A percentile compares a stretch with the other conserved stretches of the same genome.
These are phyloP conservation scores for Colletotrichum australisinense DNA, from an alignment of 2,329 filamentous ascomycete species.

Conservation along the genomic window DNA sequence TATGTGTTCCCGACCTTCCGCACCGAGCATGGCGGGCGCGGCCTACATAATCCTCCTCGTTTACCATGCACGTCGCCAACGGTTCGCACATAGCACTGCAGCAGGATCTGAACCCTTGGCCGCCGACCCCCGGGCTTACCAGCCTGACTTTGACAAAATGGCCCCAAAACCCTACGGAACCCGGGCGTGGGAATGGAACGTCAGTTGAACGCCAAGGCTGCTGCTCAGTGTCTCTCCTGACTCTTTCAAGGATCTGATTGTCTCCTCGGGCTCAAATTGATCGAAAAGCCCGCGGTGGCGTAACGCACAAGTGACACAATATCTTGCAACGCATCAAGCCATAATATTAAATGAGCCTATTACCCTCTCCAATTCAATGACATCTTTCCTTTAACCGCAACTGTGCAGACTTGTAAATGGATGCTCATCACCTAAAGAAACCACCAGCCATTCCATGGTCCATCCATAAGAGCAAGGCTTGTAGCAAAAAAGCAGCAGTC, in stretches of 20 bases:
- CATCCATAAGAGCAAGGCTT: too few relatives aligned
- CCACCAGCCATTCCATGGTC: too few relatives aligned
- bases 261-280: not conserved
- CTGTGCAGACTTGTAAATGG: too few relatives aligned
- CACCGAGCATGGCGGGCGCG: constrained; percentile 3
- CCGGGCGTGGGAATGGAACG: not conserved
- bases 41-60: not conserved
- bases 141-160: not conserved
- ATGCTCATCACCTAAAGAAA: too few relatives aligned
- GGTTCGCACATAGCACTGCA: not conserved
- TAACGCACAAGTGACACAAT: not conserved
- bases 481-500: too few relatives aligned
- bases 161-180: not conserved
- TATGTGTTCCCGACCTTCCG: not conserved
- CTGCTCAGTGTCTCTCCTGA: not conserved
- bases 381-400: too few relatives aligned
- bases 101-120: not conserved
- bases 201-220: not conserved
- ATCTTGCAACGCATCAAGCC: too few relatives aligned
- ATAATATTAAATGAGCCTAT: too few relatives aligned
- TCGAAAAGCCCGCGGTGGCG: not conserved
- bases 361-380: too few relatives aligned
- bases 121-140: not conserved
- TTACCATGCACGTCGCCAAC: not conserved
- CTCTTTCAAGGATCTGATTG: not conserved